These are phyloP conservation scores for Alternaria ethzedia DNA, from an alignment of 2,329 filamentous ascomycete genomes.

Conservation along the genomic window DNA sequence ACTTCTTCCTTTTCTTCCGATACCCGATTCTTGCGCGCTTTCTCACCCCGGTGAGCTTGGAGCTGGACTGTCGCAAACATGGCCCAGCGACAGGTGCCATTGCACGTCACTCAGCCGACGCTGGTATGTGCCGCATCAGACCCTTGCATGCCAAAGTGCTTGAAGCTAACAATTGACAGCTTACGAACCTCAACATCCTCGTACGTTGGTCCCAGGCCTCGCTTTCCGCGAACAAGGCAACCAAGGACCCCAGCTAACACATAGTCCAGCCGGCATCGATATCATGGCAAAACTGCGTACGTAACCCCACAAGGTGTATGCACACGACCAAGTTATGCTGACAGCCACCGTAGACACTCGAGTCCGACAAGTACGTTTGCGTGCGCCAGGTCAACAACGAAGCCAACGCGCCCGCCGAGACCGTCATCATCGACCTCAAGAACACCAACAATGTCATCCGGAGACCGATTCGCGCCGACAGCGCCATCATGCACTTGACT, in stretches of 20 bases:
- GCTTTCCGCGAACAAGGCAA: slow-evolving; percentile 20
- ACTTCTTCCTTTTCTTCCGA: slow-evolving; percentile 44
- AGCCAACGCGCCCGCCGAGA: slow-evolving; percentile 83
- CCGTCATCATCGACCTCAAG: slow-evolving; percentile 97
- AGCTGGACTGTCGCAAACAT: slow-evolving; percentile 54
- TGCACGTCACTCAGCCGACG: slow-evolving; percentile 77
- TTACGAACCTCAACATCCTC: slow-evolving; percentile 57
- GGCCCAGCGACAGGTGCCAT: slow-evolving; percentile 86
- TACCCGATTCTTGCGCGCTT: slow-evolving; percentile 41
- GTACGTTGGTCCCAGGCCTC: slow-evolving; percentile 44
- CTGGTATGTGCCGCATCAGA: slow-evolving; percentile 61
- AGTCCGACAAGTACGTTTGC: slow-evolving; percentile 96
- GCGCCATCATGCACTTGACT: slow-evolving; percentile 99
- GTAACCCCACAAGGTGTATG: slow-evolving; percentile 40
- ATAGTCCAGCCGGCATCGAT: slow-evolving; percentile 68
- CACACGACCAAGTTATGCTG: slow-evolving; percentile 19
- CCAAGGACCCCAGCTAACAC: slow-evolving; percentile 37
- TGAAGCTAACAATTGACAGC: slow-evolving; percentile 46
- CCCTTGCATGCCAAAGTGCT: neutral
- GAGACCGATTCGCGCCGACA: slow-evolving; percentile 97
- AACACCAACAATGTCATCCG: slow-evolving; percentile 95
- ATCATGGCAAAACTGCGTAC: slow-evolving; percentile 86
- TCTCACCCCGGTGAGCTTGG: slow-evolving; percentile 47
- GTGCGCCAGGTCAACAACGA: slow-evolving; percentile 87
- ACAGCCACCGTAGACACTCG: slow-evolving; percentile 74